These are phyloP conservation scores for Neonectria magnoliae DNA, from an alignment of 2,329 filamentous ascomycete genomes.

Conservation along the genomic window DNA sequence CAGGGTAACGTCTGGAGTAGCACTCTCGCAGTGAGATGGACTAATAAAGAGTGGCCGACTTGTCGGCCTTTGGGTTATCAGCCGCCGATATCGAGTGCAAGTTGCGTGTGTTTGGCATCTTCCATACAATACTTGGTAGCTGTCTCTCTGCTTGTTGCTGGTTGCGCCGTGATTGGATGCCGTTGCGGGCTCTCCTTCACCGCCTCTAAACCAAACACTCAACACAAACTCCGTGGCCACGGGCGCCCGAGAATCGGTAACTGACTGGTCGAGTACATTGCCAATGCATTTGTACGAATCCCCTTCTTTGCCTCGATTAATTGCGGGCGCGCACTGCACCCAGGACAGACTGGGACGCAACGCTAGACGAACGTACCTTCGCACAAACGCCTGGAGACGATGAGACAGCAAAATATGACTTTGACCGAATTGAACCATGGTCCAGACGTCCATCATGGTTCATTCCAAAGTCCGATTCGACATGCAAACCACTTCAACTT, in stretches of 20 bases:
- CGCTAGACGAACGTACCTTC: neutral
- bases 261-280: neutral
- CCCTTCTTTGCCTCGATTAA: neutral
- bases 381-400: neutral
- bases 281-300: neutral
- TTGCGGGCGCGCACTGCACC: neutral
- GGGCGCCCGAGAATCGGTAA: neutral
- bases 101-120: neutral
- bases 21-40: neutral
- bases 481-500: neutral
- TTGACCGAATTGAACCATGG: neutral
- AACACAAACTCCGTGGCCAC: neutral
- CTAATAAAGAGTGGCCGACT: neutral
- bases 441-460: slow-evolving; percentile 1
- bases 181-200: neutral
- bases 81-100: neutral
- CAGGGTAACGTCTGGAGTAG: neutral
- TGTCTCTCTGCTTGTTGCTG: neutral
- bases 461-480: neutral
- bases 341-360: neutral
- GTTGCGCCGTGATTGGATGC: neutral
- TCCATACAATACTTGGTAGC: neutral
- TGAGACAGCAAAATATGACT: neutral
- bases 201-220: neutral
- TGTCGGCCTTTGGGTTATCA: neutral